Base-by-base conservation (phyloP, 306 rosid species). In the Cucurbita pepo region DNA sequence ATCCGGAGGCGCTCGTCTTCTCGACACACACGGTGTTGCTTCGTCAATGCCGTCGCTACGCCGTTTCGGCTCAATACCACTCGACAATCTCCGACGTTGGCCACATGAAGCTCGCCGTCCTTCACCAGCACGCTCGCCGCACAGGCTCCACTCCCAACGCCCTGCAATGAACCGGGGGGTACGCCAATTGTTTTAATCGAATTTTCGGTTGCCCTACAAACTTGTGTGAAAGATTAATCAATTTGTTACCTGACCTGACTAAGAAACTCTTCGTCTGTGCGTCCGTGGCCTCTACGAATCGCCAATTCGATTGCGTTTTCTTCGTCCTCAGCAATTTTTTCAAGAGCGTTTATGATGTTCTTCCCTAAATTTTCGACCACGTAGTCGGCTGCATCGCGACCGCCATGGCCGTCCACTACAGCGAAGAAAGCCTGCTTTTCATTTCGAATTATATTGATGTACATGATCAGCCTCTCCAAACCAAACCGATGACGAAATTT, bases 331-430 rank as follows among this genome's bases (percentile, higher is more conserved):
- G 51, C 63, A 10, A 22, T 34, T 11, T 48, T 30, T 45, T 53
- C 72, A 16, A 83, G 25, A 25, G 57, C 78, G 38, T 83, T 73
- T 41, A 75, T 36, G 57, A 83, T 77, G 76, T 83, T 83, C 76
- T 75, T 83, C 43, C 81, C 83, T 6, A 83, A 71, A 77, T 83
- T 77, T 70, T 77, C 71, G 2, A 79, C 81, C 13, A 80, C 86
- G 38, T 69, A 83, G 40, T 83, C 81, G 6, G 86, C 70, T 15
- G 81, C 86, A 25, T 76, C 77, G 21, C 74, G 77, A 40, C 86
- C 86, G 65, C 86, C 86, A 77, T 83, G 86, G 4, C 86, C 86
- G 16, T 83, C 86, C 8, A 79, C 76, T 64, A 83, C 86, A 13
- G 77, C 77, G 50, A 83, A 83, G 48, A 77, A 74, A 19, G 86